These are phyloP conservation scores for Volutella citrinella DNA, from an alignment of 2,329 filamentous ascomycete genomes.

Conservation along the genomic window DNA sequence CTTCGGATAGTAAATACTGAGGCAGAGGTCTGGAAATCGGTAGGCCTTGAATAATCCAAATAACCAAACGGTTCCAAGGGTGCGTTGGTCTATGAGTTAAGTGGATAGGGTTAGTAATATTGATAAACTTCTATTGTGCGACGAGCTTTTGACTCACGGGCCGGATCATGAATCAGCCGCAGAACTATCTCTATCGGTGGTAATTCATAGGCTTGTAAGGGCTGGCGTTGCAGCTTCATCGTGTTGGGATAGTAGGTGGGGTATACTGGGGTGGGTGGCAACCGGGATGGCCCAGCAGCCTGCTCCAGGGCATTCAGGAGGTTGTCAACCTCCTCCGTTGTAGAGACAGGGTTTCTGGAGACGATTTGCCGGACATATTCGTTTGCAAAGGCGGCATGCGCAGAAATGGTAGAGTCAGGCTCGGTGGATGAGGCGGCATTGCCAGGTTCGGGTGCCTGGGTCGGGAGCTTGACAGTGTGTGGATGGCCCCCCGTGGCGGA, in stretches of 20 bases:
- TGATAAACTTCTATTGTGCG: no score
- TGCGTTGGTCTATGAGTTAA: constrained; percentile 15
- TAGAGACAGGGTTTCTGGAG: constrained; percentile 21
- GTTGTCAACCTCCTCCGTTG: constrained; percentile 25
- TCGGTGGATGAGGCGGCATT: constrained; percentile 35
- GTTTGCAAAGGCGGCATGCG: constrained; percentile 45
- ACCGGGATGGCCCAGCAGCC: constrained; percentile 20
- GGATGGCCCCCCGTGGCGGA: constrained; percentile 13
- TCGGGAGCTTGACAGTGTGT: constrained; percentile 15
- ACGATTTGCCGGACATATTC: constrained; percentile 40
- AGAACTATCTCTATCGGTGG: constrained; percentile 23
- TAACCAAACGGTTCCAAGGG: constrained; percentile 25
- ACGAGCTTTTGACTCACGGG: no score
- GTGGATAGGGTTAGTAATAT: constrained; percentile 12
- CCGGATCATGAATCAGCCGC: no score
- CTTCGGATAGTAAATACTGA: constrained; percentile 31
- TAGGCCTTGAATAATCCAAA: constrained; percentile 27
- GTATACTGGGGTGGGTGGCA: constrained; percentile 18
- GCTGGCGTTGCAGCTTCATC: constrained; percentile 20
- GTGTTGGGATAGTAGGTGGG: constrained; percentile 17
- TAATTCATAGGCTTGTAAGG: no score
- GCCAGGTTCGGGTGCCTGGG: constrained; percentile 13
- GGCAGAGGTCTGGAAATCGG: constrained; percentile 29
- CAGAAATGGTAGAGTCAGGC: constrained; percentile 43
- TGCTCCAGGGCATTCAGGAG: constrained; percentile 23